Evolutionary conservation across 371 early-diverging fungal genomes (phyloP), one percentile per base, ranked within the genome.

Genomic region (Cokeromyces recurvatus): DNA sequence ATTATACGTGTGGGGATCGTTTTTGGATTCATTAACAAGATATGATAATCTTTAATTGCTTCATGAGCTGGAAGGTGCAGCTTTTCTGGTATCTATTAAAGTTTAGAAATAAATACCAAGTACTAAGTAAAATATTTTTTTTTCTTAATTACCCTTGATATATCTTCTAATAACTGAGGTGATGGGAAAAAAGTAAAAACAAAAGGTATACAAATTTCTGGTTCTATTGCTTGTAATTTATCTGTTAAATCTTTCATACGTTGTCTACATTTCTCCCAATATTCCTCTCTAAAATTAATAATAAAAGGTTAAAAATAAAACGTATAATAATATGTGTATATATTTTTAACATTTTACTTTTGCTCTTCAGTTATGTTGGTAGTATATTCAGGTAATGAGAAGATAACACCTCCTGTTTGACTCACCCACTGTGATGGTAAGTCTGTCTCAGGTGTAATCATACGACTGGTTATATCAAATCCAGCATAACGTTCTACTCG

Each of bases 141-240:
- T n/a, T n/a, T n/a, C n/a, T n/a, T n/a, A n/a, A n/a, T n/a, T n/a
- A n/a, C n/a, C n/a, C n/a, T n/a, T n/a, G n/a, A n/a, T n/a, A n/a
- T n/a, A n/a, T n/a, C n/a, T n/a, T n/a, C n/a, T n/a, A n/a, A n/a
- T n/a, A n/a, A n/a, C n/a, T n/a, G n/a, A n/a, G n/a, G n/a, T n/a
- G n/a, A n/a, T 29, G 64, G 63, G 55, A 64, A 73, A 19, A 64
- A 68, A 2, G 61, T 55, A 32, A 73, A 51, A 2, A 69, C 11
- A 31, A 69, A 32, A 15, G 69, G 69, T 10, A 55, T 23, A 23
- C 25, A n/a, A 1, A 38, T 38, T 8, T 39, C 53, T 8, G 69
- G 67, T 23, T 54, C 53, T 23, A 56, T 31, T 10, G 20, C 2
- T 7, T 43, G 25, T 9, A 73, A 19, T 16, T 40, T 25, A 2